Evolutionary conservation across 1,284 basidiomycete species (phyloP).

Genomic region (Fomitopsis pinicola): DNA sequence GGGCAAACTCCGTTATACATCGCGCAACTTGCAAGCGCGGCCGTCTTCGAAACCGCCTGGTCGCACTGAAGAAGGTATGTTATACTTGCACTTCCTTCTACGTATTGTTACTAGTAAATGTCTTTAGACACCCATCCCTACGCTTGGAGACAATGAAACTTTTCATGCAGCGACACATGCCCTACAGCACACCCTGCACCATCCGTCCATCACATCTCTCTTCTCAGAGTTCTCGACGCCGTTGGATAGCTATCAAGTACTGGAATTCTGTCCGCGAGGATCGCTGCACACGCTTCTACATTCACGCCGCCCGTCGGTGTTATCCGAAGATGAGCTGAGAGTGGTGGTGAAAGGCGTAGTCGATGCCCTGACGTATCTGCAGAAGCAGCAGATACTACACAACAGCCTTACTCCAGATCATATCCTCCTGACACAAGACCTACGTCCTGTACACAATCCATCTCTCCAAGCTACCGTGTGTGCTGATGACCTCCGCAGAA

Average conservation of each 20-base stretch:
- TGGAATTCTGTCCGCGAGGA: slow-evolving; percentile 44
- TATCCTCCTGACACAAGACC: slow-evolving; percentile 20
- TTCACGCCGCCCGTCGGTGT: slow-evolving; percentile 16
- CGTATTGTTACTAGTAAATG: background rate
- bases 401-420: slow-evolving; percentile 22
- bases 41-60: slow-evolving; percentile 33
- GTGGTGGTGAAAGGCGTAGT: slow-evolving; percentile 35
- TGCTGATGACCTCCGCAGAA: slow-evolving; percentile 16
- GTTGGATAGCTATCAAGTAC: slow-evolving; percentile 32
- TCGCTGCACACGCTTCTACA: slow-evolving; percentile 30
- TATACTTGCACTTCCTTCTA: background rate
- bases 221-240: slow-evolving; percentile 37
- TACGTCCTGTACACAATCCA: slow-evolving; percentile 18
- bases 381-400: slow-evolving; percentile 31
- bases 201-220: slow-evolving; percentile 46
- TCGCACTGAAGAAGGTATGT: slow-evolving; percentile 39
- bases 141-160: slow-evolving; percentile 1
- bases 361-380: slow-evolving; percentile 41
- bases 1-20: slow-evolving; percentile 28
- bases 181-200: slow-evolving; percentile 41
- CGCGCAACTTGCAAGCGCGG: slow-evolving; percentile 38
- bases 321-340: slow-evolving; percentile 34
- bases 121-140: slow-evolving; percentile 5
- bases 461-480: background rate
- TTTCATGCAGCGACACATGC: slow-evolving; percentile 12